Evolutionary conservation across 2,329 filamentous ascomycete genomes (phyloP), one percentile per base, ranked within the genome.

Genomic region (Penicillium vulpinum): DNA sequence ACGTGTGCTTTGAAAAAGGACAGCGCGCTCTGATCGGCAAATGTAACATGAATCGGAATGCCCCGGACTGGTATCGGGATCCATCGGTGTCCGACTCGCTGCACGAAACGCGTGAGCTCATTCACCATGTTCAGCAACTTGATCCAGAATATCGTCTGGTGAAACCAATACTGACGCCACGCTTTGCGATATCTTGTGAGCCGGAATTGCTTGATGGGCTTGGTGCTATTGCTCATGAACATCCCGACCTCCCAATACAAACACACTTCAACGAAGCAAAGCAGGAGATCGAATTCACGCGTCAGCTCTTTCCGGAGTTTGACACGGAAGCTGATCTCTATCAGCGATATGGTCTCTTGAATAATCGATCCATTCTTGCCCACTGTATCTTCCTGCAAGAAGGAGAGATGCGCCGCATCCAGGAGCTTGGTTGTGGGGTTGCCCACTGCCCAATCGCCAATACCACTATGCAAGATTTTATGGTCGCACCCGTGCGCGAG

Each of bases 201-300:
- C 70, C 78, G 0, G 76, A 79, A 3, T 73, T 88, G 0, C 77
- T 89, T 2, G 54, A 64, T 0, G 83, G 84, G 0, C 74, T 89
- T 1, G 86, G 86, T 0, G 66, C 73, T 2, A 78, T 88, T 24
- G 81, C 82, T 0, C 62, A 64, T 4, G 62, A 75, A 10, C 76
- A 87, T 54, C 73, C 75, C 0, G 69, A 77, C 1, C 66, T 88
- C 21, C 77, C 83, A 0, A 82, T 89, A 31, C 86, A 89, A 70
- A 88, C 85, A 3, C 86, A 88, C 67, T 88, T 88, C 74, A 84
- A 87, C 69, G 86, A 88, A 66, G 84, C 85, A 0, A 75, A 79
- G 63, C 81, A 85, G 57, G 86, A 88, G 68, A 83, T 86, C 51
- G 61, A 74, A 1, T 79, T 80, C 21, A 88, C 85, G 0, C 71